phyloP scores from a whole-genome alignment of 306 rosid species.

The Trifolium repens region DNA sequence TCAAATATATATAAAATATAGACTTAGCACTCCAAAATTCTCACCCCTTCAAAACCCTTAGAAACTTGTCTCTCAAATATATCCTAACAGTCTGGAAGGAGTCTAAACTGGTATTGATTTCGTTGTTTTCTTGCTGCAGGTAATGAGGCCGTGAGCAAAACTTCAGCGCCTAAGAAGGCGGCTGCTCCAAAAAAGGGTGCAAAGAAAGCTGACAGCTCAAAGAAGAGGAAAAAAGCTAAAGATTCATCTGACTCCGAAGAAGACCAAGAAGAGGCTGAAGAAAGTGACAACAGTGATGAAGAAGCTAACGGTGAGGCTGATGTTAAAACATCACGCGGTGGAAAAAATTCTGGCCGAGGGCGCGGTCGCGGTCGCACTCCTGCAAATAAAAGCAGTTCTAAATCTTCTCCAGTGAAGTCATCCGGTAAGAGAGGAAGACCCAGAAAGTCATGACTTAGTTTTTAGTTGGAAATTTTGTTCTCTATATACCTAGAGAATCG shows the following conservation, averaged over 20 bases:
- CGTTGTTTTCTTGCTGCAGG: conserved; percentile 48
- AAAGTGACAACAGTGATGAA: conserved; percentile 63
- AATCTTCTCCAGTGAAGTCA: conserved; percentile 57
- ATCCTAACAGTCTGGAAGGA: neutral
- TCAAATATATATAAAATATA: no score
- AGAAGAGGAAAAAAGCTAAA: conserved; percentile 78
- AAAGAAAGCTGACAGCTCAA: conserved; percentile 63
- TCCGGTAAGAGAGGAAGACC: conserved; percentile 90
- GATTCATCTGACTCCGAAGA: conserved; percentile 76
- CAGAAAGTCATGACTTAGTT: conserved; percentile 57
- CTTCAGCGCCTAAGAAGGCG: conserved; percentile 61
- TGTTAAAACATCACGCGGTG: conserved; percentile 52
- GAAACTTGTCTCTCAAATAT: neutral
- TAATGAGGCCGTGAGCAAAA: conserved; percentile 48
- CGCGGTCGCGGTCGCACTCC: conserved; percentile 70
- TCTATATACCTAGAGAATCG: conserved; percentile 53
- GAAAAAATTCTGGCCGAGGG: conserved; percentile 59
- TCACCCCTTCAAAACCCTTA: neutral
- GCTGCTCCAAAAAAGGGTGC: conserved; percentile 64
- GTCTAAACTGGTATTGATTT: conserved; percentile 23
- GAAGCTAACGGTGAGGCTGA: conserved; percentile 61
- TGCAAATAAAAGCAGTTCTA: conserved; percentile 54
- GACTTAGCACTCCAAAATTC: neutral
- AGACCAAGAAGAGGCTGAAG: conserved; percentile 58
- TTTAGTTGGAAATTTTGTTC: conserved; percentile 60